These are phyloP conservation scores for Ambispora gerdemannii DNA, from an alignment of 192 early-diverging fungal genomes.

Conservation along the genomic window DNA sequence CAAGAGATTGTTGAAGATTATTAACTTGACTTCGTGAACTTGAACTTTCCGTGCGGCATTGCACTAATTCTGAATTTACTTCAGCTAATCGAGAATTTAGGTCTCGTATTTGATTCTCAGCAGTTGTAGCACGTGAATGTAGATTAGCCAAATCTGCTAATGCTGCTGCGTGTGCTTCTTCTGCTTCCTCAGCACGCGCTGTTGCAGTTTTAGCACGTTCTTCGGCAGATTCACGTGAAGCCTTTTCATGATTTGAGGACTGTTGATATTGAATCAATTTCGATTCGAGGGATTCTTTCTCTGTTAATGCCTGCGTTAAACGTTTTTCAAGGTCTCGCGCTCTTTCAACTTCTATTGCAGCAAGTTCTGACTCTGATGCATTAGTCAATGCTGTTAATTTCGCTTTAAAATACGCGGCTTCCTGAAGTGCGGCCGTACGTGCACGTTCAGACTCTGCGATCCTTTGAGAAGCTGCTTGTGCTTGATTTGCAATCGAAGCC, in stretches of 20 bases:
- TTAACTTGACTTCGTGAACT: conserved; percentile 32
- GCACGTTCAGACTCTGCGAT: conserved; percentile 48
- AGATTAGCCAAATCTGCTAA: conserved; percentile 43
- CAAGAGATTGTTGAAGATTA: conserved; percentile 39
- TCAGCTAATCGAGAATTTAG: conserved; percentile 34
- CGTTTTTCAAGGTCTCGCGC: conserved; percentile 44
- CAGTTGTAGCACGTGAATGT: conserved; percentile 41
- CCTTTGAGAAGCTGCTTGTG: conserved; percentile 46
- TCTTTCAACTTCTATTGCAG: conserved; percentile 42
- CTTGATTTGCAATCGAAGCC: conserved; percentile 43
- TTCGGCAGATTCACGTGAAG: conserved; percentile 44
- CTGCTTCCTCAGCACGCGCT: conserved; percentile 47
- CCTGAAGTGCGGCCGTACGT: conserved; percentile 51
- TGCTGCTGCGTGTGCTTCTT: conserved; percentile 47
- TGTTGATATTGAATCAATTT: conserved; percentile 46
- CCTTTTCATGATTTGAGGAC: conserved; percentile 45
- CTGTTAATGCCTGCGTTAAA: conserved; percentile 37
- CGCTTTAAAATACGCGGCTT: conserved; percentile 53
- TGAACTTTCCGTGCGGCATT: conserved; percentile 36
- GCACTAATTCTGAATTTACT: conserved; percentile 36
- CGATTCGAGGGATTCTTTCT: conserved; percentile 38
- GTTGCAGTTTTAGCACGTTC: conserved; percentile 45
- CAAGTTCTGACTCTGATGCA: conserved; percentile 36
- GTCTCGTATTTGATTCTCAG: conserved; percentile 44
- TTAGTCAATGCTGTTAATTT: conserved; percentile 47